Conservation (phyloP, 495 filamentous ascomycete genomes). For the Hypoxylon perforatum region DNA sequence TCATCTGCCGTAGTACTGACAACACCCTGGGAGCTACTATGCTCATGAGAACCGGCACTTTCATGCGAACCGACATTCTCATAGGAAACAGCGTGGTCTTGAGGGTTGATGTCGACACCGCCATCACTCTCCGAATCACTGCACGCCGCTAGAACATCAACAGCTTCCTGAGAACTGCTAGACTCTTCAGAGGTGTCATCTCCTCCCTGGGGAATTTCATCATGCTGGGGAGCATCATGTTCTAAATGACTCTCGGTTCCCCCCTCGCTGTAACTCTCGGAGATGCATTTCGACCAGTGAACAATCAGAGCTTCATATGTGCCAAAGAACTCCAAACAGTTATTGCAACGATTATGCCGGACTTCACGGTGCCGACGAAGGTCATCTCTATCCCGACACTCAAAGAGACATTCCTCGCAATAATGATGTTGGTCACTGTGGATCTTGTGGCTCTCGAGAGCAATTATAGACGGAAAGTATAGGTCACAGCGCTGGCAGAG, state of each 20-base stretch:
- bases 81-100: too few species aligned
- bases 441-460: not conserved
- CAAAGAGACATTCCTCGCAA: not conserved
- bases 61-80: too few species aligned
- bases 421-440: conserved; percentile 5
- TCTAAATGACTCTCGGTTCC: not conserved
- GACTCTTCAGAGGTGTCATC: not conserved
- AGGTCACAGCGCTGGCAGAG: not conserved
- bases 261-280: too few species aligned
- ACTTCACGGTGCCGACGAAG: not conserved
- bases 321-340: not conserved
- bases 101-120: too few species aligned
- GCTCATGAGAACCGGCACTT: too few species aligned
- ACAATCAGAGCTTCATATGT: not conserved
- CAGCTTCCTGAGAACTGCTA: not conserved
- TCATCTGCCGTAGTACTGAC: too few species aligned
- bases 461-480: not conserved
- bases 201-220: not conserved
- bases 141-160: not conserved
- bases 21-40: too few species aligned
- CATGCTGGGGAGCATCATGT: not conserved
- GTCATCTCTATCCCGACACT: not conserved
- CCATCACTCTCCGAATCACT: not conserved
- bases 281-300: not conserved
- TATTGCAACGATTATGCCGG: not conserved